Evolutionary conservation across 1,284 basidiomycete species (phyloP), one percentile per base, ranked within the genome.

Genomic region (Puccinia hordei): DNA sequence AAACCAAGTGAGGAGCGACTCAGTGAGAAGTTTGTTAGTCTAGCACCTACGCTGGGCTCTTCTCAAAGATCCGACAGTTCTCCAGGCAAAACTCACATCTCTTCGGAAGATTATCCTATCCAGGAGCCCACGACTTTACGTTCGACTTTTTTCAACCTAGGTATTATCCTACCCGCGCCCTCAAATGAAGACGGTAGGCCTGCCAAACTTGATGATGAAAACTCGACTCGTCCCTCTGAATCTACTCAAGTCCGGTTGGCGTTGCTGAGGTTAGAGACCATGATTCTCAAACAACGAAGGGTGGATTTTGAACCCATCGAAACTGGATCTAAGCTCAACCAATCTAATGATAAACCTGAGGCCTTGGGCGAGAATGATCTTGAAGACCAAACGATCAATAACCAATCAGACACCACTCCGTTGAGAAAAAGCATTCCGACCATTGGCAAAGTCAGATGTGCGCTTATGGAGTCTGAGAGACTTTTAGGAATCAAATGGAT

Each of bases 401-500:
- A 19, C 55, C 57, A 63, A 15, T 55, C 24, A 75, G 10, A 24
- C 38, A 12, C 4, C n/a, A 46, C 4, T 6, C n/a, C 9, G 2
- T 12, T 38, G n/a, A 44, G 22, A 2, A 46, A 8, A 46, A 66
- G 51, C 3, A 30, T 35, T 9, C n/a, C 61, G 12, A 53, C 51
- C 12, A 49, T 77, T n/a, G 66, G 76, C 17, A 78, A 78, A 71
- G 76, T 78, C 24, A 57, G 76, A 30, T 78, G 76, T 44, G 63
- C 76, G 35, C 53, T 78, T 10, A 35, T 55, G 13, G 51, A 71
- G 51, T 55, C 61, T 38, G 76, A 78, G 46, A 66, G 76, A 30
- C 65, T 78, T 12, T 19, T 78, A 12, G 76, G 76, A 61, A 71
- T 78, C 41, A 69, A 59, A 71, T 78, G 76, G 76, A 57, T 78